Evolutionary conservation across 768 basidiomycete species (phyloP).

Genomic region (Hortiboletus campestris): DNA sequence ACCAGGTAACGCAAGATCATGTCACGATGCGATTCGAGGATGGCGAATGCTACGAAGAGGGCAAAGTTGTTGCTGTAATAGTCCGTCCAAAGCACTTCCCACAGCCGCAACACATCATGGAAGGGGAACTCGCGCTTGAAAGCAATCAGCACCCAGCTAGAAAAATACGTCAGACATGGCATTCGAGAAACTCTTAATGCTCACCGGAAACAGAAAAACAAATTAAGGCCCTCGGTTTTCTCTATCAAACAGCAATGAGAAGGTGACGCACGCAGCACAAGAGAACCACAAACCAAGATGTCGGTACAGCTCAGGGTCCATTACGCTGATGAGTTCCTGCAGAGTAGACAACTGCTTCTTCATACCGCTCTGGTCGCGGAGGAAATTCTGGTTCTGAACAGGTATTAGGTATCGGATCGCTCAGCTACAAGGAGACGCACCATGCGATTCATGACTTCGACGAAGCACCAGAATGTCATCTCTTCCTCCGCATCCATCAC

Average conservation of each 20-base stretch:
- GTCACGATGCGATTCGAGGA: slow-evolving; percentile 93
- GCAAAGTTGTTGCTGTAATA: slow-evolving; percentile 86
- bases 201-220: slow-evolving; percentile 98
- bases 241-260: slow-evolving; percentile 45
- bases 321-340: slow-evolving; percentile 85
- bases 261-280: neutral
- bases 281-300: slow-evolving; percentile 62
- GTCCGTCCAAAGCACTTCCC: slow-evolving; percentile 94
- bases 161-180: slow-evolving; percentile 1
- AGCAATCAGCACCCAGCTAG: slow-evolving; percentile 84
- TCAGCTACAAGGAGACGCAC: slow-evolving; percentile 41
- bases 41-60: slow-evolving; percentile 91
- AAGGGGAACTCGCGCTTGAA: slow-evolving; percentile 98
- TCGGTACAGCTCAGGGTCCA: slow-evolving; percentile 94
- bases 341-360: slow-evolving; percentile 87
- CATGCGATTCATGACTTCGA: slow-evolving; percentile 93
- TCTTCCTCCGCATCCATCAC: slow-evolving; percentile 88
- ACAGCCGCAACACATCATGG: slow-evolving; percentile 82
- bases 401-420: slow-evolving; percentile 3
- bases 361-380: slow-evolving; percentile 97
- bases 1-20: slow-evolving; percentile 94
- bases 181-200: slow-evolving; percentile 15
- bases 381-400: slow-evolving; percentile 86
- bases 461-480: slow-evolving; percentile 95
- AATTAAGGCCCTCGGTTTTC: slow-evolving; percentile 83